These are phyloP conservation scores for Rhynchosporium agropyri DNA, from an alignment of 2,329 filamentous ascomycete genomes.

Conservation along the genomic window DNA sequence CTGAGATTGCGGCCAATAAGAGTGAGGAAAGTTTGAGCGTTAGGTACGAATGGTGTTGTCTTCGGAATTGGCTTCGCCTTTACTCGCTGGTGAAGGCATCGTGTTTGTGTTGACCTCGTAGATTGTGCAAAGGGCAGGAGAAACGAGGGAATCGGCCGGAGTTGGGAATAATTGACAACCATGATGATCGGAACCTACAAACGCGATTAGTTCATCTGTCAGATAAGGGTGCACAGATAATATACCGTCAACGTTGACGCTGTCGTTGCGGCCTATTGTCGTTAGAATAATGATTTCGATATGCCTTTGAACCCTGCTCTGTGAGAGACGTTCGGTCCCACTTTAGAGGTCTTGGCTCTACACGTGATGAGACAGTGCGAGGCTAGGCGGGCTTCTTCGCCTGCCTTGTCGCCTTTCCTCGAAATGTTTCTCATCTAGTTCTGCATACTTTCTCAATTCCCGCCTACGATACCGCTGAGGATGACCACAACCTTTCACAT, in stretches of 20 bases:
- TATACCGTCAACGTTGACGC: background rate
- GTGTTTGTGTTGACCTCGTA: slow-evolving; percentile 37
- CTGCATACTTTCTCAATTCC: slow-evolving; percentile 4
- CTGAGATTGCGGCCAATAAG: slow-evolving; percentile 87
- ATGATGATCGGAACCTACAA: slow-evolving; percentile 31
- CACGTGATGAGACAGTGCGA: background rate
- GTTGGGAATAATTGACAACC: slow-evolving; percentile 37
- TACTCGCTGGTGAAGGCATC: slow-evolving; percentile 46
- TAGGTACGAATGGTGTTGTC: slow-evolving; percentile 83
- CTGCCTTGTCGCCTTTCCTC: background rate
- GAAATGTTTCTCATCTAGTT: background rate
- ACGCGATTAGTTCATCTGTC: slow-evolving; percentile 5
- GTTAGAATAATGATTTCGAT: slow-evolving; percentile 21
- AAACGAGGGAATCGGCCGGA: slow-evolving; percentile 40
- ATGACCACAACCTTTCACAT: too few species aligned
- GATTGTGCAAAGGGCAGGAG: slow-evolving; percentile 40
- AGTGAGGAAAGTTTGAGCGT: slow-evolving; percentile 82
- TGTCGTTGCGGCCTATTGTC: slow-evolving; percentile 18
- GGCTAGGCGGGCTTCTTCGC: background rate
- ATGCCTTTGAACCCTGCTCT: slow-evolving; percentile 1
- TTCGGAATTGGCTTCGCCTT: slow-evolving; percentile 56
- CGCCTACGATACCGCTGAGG: background rate
- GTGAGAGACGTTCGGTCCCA: background rate
- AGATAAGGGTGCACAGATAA: background rate
- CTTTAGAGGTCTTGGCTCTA: background rate